These are phyloP conservation scores for Aphanomyces astaci DNA, from an alignment of 352 stramenopile species.

Conservation along the genomic window DNA sequence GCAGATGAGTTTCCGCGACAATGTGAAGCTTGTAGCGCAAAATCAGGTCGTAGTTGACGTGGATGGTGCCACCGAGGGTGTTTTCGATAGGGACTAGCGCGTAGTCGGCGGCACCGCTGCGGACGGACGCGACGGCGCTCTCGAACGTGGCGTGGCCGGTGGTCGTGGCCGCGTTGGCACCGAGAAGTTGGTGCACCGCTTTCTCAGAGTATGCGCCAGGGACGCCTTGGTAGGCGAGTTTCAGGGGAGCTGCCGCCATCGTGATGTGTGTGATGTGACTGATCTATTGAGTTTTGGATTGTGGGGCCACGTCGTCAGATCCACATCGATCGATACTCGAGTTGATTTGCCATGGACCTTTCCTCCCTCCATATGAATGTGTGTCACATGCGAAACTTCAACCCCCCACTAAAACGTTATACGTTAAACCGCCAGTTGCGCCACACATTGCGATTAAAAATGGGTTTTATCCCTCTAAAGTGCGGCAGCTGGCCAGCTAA, in stretches of 20 bases:
- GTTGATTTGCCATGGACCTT: too few species aligned
- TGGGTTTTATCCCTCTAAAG: not conserved
- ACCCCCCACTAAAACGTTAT: not conserved
- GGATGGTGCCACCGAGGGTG: conserved; percentile 89
- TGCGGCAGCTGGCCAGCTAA: not conserved
- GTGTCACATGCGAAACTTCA: not conserved
- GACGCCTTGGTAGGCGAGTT: conserved; percentile 94
- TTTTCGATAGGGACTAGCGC: conserved; percentile 94
- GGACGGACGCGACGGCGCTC: conserved; percentile 46
- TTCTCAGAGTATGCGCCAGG: conserved; percentile 97
- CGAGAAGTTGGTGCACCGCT: conserved; percentile 88
- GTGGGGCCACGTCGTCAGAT: not conserved
- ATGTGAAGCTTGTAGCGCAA: conserved; percentile 62
- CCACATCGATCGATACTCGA: not conserved
- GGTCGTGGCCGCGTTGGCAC: conserved; percentile 48
- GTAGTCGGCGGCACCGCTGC: conserved; percentile 86
- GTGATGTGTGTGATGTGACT: too few species aligned
- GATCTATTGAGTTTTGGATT: not conserved
- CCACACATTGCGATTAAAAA: not conserved
- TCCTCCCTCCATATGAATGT: too few species aligned
- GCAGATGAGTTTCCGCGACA: conserved; percentile 65
- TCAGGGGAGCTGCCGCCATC: too few species aligned
- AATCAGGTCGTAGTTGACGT: conserved; percentile 91
- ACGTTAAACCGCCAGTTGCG: not conserved
- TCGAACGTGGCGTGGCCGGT: conserved; percentile 45